These are phyloP conservation scores for Ophiocordyceps camponoti-rufipedis DNA, from an alignment of 2,329 filamentous ascomycete species.

Conservation along the genomic window DNA sequence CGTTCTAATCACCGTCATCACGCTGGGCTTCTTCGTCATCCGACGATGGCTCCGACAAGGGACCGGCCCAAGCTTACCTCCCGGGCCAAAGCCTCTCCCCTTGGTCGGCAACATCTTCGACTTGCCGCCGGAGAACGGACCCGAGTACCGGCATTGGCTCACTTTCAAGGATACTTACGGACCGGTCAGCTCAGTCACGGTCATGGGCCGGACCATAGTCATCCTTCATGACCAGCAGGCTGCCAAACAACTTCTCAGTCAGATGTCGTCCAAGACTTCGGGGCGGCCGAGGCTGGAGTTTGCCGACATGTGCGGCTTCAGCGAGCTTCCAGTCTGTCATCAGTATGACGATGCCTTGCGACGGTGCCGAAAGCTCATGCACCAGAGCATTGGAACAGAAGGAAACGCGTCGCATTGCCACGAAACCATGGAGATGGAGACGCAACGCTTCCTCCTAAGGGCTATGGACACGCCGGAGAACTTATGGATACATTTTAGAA, in stretches of 20 bases:
- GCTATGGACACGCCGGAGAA: background rate
- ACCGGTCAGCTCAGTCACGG: constrained; percentile 21
- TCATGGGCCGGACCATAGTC: constrained; percentile 21
- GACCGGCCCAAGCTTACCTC: background rate
- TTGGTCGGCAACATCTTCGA: constrained; percentile 3
- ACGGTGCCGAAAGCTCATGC: background rate
- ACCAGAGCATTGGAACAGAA: background rate
- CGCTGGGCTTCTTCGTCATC: background rate
- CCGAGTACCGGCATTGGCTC: constrained; percentile 4
- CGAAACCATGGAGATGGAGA: background rate
- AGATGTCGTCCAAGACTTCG: background rate
- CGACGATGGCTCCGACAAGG: background rate
- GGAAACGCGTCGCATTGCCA: background rate
- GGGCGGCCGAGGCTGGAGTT: background rate
- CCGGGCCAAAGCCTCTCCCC: constrained; percentile 4
- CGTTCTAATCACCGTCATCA: background rate
- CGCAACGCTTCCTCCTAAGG: background rate
- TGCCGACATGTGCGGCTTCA: background rate
- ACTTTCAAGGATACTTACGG: constrained; percentile 13
- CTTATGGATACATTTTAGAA: background rate
- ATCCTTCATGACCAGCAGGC: constrained; percentile 18
- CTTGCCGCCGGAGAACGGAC: constrained; percentile 1
- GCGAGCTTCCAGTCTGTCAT: background rate
- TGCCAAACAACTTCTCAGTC: constrained; percentile 19
- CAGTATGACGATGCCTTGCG: background rate